Base-by-base conservation (phyloP, 2,329 filamentous ascomycete genomes). In the Aspergillus sclerotialis region DNA sequence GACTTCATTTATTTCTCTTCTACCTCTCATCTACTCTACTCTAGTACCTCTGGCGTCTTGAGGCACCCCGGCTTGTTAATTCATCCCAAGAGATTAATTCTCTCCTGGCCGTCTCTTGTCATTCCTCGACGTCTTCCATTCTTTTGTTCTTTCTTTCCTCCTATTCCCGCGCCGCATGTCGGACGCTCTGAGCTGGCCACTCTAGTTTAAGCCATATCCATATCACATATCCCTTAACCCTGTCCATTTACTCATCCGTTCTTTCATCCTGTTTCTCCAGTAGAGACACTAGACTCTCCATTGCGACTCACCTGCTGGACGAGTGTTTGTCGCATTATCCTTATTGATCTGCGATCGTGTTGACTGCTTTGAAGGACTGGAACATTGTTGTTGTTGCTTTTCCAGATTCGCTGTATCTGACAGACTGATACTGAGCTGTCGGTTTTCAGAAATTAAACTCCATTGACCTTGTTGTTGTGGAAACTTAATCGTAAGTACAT, bases 161-260 rank as follows among this genome's bases (percentile, higher is more conserved):
- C 35, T 46, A 36, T 42, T 36, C 35, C 36, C 35, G 53, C 52
- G 52, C 55, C 56, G 56, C 55, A 39, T 46, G 54, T 46, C 48
- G 55, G 56, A 57, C 48, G 50, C 50, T 52, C 55, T 56, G 55
- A 61, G 53, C 57, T 55, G 53, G 53, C 45, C 40, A 38, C 47
- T 56, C 53, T 39, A 43, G 47, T 43, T 42, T 38, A 25, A 6
- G 19, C 19, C 19, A 6, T 23, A 23, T n/a, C 19, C 19, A 10
- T 23, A 23, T 10, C 6, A 10, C 6, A 23, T 23, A 6, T 10
- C 7, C 10, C 19, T 6, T 26, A 35, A 26, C 33, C 36, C 32
- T 11, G 12, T 19, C 37, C 38, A 28, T 14, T 32, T 27, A 23
- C 16, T 29, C 36, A 24, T 30, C 39, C 33, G 15, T 34, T 40